Percentiles rank a stretch among this genome's conserved stretches.
These are phyloP conservation scores for Pelargonium hybrid DNA, from an alignment of 441 rosid species.

Conservation along the genomic window DNA sequence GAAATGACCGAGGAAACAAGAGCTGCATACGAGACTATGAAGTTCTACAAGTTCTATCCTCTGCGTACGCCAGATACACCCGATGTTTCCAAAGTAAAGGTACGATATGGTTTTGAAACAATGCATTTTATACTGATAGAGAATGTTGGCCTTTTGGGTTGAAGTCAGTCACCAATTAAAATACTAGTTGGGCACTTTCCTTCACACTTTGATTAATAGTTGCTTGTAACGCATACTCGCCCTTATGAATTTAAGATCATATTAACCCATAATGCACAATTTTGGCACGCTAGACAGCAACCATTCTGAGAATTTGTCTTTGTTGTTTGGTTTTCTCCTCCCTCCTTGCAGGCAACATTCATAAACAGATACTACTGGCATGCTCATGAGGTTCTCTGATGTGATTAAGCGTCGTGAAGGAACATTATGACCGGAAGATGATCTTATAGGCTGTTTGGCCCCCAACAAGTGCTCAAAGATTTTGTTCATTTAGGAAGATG, in stretches of 20 bases:
- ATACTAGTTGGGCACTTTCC: no score
- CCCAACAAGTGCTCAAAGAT: conserved; percentile 10
- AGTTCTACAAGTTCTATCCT: conserved; percentile 82
- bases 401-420: neutral
- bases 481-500: conserved; percentile 14
- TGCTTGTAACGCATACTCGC: no score
- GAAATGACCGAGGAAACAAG: conserved; percentile 61
- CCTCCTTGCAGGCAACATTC: conserved; percentile 43
- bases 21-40: conserved; percentile 45
- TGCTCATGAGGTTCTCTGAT: conserved; percentile 57
- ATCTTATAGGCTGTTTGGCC: conserved; percentile 9
- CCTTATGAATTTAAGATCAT: no score
- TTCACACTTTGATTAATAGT: no score
- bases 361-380: conserved; percentile 69
- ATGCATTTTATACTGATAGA: no score
- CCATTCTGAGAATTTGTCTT: neutral
- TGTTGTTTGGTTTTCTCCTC: conserved; percentile 2
- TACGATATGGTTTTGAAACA: conserved; percentile 5
- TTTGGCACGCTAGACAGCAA: no score
- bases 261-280: no score
- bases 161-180: no score
- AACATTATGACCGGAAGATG: neutral
- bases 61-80: conserved; percentile 55
- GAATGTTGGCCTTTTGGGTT: no score
- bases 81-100: conserved; percentile 60